Percentiles rank a stretch among this genome's conserved stretches.
Evolutionary conservation across 208 protist genomes (phyloP).

Genomic region (Crithidia thermophila): DNA sequence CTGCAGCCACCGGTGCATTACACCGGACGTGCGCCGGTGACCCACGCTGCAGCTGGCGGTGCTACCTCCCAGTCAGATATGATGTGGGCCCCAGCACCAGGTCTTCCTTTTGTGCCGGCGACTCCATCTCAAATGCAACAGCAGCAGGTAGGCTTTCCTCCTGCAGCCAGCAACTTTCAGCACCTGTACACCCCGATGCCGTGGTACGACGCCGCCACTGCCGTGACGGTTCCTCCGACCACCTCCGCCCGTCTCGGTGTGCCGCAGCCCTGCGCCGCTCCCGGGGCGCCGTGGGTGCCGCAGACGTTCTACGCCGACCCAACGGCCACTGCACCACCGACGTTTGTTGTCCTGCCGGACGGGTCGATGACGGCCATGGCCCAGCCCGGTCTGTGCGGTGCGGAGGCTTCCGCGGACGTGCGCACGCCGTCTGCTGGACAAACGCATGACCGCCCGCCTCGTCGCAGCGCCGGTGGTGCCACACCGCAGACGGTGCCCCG

Average conservation of each 20-base stretch:
- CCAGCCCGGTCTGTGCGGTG: not conserved
- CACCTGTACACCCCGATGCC: not conserved
- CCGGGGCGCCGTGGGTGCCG: not conserved
- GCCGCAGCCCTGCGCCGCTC: not conserved
- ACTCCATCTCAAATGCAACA: too few relatives aligned
- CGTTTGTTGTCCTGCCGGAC: too few relatives aligned
- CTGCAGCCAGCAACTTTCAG: not conserved
- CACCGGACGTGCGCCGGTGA: too few relatives aligned
- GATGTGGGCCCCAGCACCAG: too few relatives aligned
- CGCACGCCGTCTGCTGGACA: not conserved
- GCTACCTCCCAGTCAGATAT: too few relatives aligned
- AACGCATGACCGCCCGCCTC: not conserved
- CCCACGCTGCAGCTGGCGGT: too few relatives aligned
- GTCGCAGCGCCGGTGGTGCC: slow-evolving; percentile 2
- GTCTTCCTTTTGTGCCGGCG: too few relatives aligned
- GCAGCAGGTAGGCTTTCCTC: too few relatives aligned
- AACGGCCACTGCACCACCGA: too few relatives aligned
- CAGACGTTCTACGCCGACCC: not conserved
- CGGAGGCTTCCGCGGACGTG: not conserved
- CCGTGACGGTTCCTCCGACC: not conserved
- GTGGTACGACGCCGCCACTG: not conserved
- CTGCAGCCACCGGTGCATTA: too few relatives aligned
- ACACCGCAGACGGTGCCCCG: slow-evolving; percentile 33
- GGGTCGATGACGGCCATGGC: not conserved
- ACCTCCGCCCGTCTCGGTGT: not conserved